A percentile compares a stretch with the other conserved stretches of the same genome.
phyloP scores from a whole-genome alignment of 768 basidiomycete species.

The Tremella mesenterica region DNA sequence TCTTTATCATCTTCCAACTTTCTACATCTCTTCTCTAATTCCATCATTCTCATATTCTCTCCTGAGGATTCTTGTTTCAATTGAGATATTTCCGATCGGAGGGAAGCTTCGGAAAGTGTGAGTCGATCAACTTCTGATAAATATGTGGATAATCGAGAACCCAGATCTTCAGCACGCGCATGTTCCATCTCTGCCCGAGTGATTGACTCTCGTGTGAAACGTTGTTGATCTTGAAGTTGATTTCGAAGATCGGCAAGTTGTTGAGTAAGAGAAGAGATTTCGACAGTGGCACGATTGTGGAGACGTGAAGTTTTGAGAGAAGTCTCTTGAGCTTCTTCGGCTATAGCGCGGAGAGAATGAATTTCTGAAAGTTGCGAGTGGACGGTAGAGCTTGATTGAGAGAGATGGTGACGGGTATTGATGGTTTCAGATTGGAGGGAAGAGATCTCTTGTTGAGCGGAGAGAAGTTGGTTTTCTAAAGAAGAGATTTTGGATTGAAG shows the following conservation, averaged over 20 bases:
- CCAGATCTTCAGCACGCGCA: slow-evolving; percentile 7
- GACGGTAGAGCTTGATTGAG: too few species aligned
- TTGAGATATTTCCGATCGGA: slow-evolving; percentile 7
- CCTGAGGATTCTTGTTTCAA: slow-evolving; percentile 1
- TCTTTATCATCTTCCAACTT: slow-evolving; percentile 15
- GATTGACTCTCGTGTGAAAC: slow-evolving; percentile 7
- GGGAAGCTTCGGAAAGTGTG: slow-evolving; percentile 18
- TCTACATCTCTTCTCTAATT: slow-evolving; percentile 11
- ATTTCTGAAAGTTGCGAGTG: not conserved
- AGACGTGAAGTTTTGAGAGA: not conserved
- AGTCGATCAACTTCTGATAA: slow-evolving; percentile 27
- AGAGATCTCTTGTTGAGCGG: too few species aligned
- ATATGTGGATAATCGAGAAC: slow-evolving; percentile 18
- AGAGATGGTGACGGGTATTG: too few species aligned
- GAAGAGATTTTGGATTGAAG: too few species aligned
- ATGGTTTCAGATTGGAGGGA: too few species aligned
- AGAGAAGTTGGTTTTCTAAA: too few species aligned
- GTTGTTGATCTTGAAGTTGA: slow-evolving; percentile 6
- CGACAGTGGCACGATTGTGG: not conserved
- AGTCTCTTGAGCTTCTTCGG: slow-evolving; percentile 11
- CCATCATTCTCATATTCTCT: slow-evolving; percentile 6
- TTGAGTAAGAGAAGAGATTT: not conserved
- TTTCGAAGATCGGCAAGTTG: slow-evolving; percentile 10
- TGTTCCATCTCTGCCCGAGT: slow-evolving; percentile 17
- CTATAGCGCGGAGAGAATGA: not conserved